These are phyloP conservation scores for Fusarium sp. DNA, from an alignment of 2,329 filamentous ascomycete species.

Conservation along the genomic window DNA sequence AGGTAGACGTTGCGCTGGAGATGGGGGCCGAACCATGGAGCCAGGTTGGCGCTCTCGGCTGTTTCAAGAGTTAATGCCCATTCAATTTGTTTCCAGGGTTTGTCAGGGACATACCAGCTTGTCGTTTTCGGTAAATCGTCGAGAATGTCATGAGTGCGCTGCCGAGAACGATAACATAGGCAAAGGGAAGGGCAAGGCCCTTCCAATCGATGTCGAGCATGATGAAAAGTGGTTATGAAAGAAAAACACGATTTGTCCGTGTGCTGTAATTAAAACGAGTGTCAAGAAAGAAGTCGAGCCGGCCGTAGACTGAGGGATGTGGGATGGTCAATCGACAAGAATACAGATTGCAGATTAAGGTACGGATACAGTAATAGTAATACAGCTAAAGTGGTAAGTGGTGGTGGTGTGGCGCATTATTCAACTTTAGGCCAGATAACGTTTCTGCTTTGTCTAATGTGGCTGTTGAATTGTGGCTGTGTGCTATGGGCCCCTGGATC, in stretches of 20 bases:
- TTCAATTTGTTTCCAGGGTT: too few species aligned
- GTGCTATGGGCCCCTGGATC: constrained; percentile 1
- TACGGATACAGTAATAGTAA: constrained; percentile 8
- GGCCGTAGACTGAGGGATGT: constrained; percentile 10
- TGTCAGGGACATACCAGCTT: constrained; percentile 70
- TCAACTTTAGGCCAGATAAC: constrained; percentile 41
- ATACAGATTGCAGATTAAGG: constrained; percentile 13
- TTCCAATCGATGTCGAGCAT: constrained; percentile 79
- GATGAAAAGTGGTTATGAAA: constrained; percentile 36
- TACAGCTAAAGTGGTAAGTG: constrained; percentile 2
- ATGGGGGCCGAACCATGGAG: constrained; percentile 93
- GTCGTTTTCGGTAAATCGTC: constrained; percentile 90
- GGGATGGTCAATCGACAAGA: constrained; percentile 29
- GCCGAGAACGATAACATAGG: constrained; percentile 88
- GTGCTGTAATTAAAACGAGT: constrained; percentile 28
- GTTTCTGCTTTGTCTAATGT: constrained; percentile 15
- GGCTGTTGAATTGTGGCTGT: constrained; percentile 25
- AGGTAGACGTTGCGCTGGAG: constrained; percentile 95
- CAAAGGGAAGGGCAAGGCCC: constrained; percentile 85
- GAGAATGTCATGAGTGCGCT: constrained; percentile 94
- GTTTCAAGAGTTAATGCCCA: constrained; percentile 21
- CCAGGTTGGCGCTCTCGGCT: constrained; percentile 85
- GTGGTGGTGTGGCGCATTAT: constrained; percentile 38
- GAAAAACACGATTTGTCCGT: constrained; percentile 2
- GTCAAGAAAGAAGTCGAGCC: constrained; percentile 26